Evolutionary conservation across 2,329 filamentous ascomycete genomes (phyloP), one percentile per base, ranked within the genome.

Genomic region (Aspergillus sp.): DNA sequence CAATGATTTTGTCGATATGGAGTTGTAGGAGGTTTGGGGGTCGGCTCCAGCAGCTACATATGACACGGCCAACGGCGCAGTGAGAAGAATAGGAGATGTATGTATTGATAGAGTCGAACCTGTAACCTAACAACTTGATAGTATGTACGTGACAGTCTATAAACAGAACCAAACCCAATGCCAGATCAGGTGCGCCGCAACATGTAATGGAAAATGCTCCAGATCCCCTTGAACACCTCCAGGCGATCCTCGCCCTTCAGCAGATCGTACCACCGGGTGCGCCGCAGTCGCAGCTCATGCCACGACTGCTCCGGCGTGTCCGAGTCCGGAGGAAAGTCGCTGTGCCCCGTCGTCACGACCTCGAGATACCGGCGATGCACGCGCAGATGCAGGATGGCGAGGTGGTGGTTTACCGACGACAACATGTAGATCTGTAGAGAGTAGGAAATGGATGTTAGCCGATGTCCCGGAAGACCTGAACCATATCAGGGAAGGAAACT

Each of bases 331-430:
- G 52, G 62, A 60, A 59, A 64, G 10, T 51, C 59, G 56, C 66
- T 68, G 14, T 63, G 61, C 6, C 79, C 81, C 4, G 71, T 71
- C 10, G 74, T 76, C 36, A 86, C 69, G 58, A 78, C 78, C n/a
- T 80, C 76, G 31, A 84, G 64, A 63, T 86, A 86, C 17, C 75
- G 71, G 20, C 71, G 69, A 64, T 85, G 82, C 42, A 86, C 75
- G 29, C 77, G 79, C 45, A 86, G 71, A 58, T 81, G 82, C 48
- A 86, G 64, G 45, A 87, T 77, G 51, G 80, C 78, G 55, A 86
- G 74, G 59, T 87, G 84, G 67, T 85, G 83, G 64, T 85, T 85
- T 57, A 86, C 72, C 20, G 81, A 81, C 11, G 83, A 85, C 45
- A 86, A 62, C 75, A 85, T 78, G 67, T 82, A 85, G 47, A 86